Conservation (phyloP, 2,329 filamentous ascomycete genomes). For the Colletotrichum sublineola region DNA sequence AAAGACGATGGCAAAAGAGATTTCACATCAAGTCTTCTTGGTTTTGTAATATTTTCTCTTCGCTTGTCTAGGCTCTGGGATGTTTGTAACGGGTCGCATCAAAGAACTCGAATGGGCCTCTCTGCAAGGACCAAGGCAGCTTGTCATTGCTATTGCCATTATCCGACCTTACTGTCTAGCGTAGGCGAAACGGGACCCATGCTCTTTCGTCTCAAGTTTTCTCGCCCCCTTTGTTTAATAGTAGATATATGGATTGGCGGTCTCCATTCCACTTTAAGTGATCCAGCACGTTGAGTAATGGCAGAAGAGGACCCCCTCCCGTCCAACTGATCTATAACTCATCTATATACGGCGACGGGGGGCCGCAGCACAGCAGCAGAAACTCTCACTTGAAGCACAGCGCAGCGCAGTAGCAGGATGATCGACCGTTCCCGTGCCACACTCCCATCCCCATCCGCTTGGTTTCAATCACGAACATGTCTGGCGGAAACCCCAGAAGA, state of each 20-base stretch:
- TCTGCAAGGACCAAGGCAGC: not conserved
- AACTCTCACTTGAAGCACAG: not conserved
- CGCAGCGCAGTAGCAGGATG: not conserved
- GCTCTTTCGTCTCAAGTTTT: slow-evolving; percentile 35
- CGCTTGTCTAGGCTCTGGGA: not conserved
- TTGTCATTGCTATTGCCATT: not conserved
- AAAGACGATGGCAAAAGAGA: not conserved
- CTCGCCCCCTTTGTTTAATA: not conserved
- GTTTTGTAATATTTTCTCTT: not conserved
- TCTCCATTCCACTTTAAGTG: not conserved
- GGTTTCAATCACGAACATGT: not conserved
- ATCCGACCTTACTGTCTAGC: not conserved
- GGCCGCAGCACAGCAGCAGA: not conserved
- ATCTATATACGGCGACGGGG: not conserved
- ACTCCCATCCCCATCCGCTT: not conserved
- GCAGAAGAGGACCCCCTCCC: slow-evolving; percentile 7
- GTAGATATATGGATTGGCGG: not conserved
- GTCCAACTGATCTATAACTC: not conserved
- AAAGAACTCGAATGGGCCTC: not conserved
- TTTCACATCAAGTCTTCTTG: not conserved
- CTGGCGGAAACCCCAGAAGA: not conserved
- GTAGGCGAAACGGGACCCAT: slow-evolving; percentile 25
- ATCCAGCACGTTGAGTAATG: not conserved
- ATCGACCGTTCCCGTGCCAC: not conserved
- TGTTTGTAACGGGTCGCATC: not conserved